Conservation (phyloP, 495 filamentous ascomycete species). For the Tuber brumale region DNA sequence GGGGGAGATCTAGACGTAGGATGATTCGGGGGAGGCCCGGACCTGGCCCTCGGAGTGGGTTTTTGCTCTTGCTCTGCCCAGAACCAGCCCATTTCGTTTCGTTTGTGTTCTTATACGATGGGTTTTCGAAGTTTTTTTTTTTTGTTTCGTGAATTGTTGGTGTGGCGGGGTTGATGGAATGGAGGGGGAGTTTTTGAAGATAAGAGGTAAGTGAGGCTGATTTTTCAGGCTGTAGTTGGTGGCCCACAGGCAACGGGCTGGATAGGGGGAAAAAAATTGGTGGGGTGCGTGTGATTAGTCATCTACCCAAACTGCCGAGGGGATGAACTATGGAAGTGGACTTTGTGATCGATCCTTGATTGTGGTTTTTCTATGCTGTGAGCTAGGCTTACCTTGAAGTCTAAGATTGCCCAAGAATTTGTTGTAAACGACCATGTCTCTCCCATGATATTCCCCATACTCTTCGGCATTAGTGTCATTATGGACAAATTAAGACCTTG, state of each 20-base stretch:
- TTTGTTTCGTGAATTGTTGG: not conserved
- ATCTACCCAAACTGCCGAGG: not conserved
- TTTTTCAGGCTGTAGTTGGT: not conserved
- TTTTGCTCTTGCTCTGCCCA: constrained; percentile 69
- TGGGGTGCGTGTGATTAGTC: not conserved
- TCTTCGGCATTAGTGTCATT: too few relatives aligned
- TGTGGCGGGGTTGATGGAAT: not conserved
- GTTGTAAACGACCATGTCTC: not conserved
- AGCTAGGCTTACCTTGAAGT: not conserved
- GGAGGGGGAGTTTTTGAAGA: not conserved
- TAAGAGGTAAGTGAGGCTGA: not conserved
- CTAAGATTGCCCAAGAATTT: not conserved
- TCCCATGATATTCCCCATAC: too few relatives aligned
- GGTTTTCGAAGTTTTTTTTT: not conserved
- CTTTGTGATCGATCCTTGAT: not conserved
- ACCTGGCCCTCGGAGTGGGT: constrained; percentile 43
- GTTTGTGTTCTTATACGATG: not conserved
- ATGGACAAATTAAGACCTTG: too few relatives aligned
- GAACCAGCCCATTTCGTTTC: constrained; percentile 82
- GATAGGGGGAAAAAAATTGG: not conserved
- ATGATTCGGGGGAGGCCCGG: constrained; percentile 36
- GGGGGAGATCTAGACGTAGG: constrained; percentile 52
- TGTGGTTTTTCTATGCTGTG: not conserved
- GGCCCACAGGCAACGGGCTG: not conserved
- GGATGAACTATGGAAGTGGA: not conserved